Evolutionary conservation across 768 basidiomycete genomes (phyloP).

Genomic region (Serendipita sp.): DNA sequence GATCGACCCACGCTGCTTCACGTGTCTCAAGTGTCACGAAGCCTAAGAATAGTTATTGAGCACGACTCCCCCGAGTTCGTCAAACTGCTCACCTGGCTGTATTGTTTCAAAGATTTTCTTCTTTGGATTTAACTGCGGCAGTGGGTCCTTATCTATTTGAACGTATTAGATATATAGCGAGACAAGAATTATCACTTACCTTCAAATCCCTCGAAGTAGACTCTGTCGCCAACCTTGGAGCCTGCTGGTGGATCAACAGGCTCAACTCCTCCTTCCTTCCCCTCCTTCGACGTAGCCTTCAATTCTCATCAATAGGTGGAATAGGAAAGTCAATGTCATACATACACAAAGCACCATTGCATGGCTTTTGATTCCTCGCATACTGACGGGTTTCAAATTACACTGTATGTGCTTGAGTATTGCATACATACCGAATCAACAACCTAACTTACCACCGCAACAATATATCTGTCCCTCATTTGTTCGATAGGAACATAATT

Average conservation of each 20-base stretch:
- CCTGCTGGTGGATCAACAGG: slow-evolving; percentile 76
- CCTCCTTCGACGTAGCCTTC: slow-evolving; percentile 80
- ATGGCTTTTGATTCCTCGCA: slow-evolving; percentile 96
- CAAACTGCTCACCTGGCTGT: slow-evolving; percentile 50
- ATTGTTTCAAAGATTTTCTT: slow-evolving; percentile 98
- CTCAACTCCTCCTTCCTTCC: slow-evolving; percentile 82
- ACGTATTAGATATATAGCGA: slow-evolving; percentile 4
- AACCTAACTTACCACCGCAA: slow-evolving; percentile 50
- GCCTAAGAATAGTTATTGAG: slow-evolving; percentile 25
- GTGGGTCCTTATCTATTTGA: slow-evolving; percentile 39
- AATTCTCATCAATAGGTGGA: background rate
- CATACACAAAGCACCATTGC: slow-evolving; percentile 92
- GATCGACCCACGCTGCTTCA: slow-evolving; percentile 91
- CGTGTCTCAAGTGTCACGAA: slow-evolving; percentile 77
- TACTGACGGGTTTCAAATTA: slow-evolving; percentile 88
- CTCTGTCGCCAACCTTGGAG: slow-evolving; percentile 78
- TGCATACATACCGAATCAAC: background rate
- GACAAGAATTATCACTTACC: slow-evolving; percentile 28
- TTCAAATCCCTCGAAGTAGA: slow-evolving; percentile 94
- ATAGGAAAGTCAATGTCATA: slow-evolving; percentile 3
- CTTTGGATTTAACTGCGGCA: slow-evolving; percentile 88
- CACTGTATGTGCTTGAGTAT: slow-evolving; percentile 32
- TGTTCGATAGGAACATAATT: slow-evolving; percentile 92
- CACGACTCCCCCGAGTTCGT: background rate
- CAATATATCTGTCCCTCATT: slow-evolving; percentile 69